A percentile compares a stretch with the other conserved stretches of the same genome.
phyloP scores from a whole-genome alignment of 176 grass and related monocot species.

The Juncus effusus region DNA sequence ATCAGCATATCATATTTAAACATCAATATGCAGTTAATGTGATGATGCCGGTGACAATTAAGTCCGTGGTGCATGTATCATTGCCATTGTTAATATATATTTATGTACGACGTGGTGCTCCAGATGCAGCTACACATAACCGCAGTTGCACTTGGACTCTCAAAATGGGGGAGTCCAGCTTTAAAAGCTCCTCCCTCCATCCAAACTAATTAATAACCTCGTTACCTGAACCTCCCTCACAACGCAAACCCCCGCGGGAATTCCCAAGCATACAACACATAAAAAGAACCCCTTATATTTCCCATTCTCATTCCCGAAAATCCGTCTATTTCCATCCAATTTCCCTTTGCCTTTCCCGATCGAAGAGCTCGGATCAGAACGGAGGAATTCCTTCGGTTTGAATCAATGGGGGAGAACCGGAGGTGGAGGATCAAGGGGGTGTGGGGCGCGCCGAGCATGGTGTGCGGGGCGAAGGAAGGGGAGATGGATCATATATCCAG shows the following conservation, averaged over 20 bases:
- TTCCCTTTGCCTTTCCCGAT: neutral
- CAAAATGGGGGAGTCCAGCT: no score
- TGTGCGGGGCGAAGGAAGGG: conserved; percentile 21
- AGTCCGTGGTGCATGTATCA: no score
- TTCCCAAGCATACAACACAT: neutral
- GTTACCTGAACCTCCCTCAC: no score
- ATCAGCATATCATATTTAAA: no score
- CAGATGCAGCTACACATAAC: no score
- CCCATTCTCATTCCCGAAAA: neutral
- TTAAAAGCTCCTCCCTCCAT: no score
- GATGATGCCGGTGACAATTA: no score
- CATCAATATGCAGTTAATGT: no score
- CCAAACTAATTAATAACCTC: no score
- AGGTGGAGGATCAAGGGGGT: conserved; percentile 36
- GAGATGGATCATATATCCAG: conserved; percentile 44
- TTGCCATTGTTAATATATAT: no score
- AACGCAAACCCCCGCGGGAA: neutral
- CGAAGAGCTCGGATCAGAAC: neutral
- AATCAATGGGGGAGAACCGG: conserved; percentile 5
- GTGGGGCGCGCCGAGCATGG: conserved; percentile 15
- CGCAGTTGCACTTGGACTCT: no score
- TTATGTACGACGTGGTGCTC: no score
- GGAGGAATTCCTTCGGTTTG: neutral
- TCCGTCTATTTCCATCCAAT: neutral
- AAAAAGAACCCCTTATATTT: neutral